A percentile compares a stretch with the other conserved stretches of the same genome.
These are phyloP conservation scores for Chaetomium cochliodes DNA, from an alignment of 495 filamentous ascomycete species.

Conservation along the genomic window DNA sequence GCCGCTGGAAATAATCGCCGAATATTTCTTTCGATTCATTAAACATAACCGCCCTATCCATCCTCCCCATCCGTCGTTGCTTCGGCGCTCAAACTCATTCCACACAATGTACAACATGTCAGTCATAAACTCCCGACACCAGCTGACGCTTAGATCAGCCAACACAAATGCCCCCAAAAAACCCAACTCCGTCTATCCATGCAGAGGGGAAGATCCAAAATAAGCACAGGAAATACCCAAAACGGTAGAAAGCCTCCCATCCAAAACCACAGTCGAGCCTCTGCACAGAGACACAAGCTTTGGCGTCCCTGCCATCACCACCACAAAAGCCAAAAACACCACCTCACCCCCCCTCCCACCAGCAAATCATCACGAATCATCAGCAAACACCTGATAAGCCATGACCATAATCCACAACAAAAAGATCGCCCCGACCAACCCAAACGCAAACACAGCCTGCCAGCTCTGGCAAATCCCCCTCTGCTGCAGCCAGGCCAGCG, in stretches of 20 bases:
- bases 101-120: too few relatives aligned
- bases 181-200: not conserved
- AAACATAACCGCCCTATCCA: not conserved
- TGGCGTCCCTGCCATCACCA: not conserved
- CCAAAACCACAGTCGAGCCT: not conserved
- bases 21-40: not conserved
- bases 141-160: too few relatives aligned
- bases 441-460: constrained; percentile 65
- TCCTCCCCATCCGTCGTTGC: not conserved
- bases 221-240: not conserved
- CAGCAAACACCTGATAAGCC: constrained; percentile 78
- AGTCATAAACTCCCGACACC: too few relatives aligned
- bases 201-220: not conserved
- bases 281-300: not conserved
- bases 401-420: constrained; percentile 94
- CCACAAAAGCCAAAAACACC: not conserved
- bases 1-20: not conserved
- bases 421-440: constrained; percentile 77
- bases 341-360: not conserved
- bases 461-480: constrained; percentile 76
- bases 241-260: not conserved
- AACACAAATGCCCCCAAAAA: too few relatives aligned
- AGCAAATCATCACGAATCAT: constrained; percentile 22
- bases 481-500: constrained; percentile 86
- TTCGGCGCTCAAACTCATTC: too few relatives aligned